These are phyloP conservation scores for Escovopsis sp. DNA, from an alignment of 2,329 filamentous ascomycete species.

Conservation along the genomic window DNA sequence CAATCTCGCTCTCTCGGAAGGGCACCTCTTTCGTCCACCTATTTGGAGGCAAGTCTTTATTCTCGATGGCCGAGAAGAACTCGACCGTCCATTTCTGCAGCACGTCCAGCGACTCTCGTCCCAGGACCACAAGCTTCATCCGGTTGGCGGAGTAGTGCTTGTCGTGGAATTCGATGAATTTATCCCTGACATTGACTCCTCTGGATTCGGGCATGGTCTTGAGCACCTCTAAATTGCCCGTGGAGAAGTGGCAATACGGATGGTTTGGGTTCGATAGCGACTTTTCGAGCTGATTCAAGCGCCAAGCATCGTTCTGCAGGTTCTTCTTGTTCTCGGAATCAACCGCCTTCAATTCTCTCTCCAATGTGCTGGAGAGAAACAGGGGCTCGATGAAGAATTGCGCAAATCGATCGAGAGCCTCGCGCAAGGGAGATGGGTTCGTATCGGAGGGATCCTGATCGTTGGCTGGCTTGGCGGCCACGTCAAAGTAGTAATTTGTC, in stretches of 20 bases:
- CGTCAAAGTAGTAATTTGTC: conserved; percentile 96
- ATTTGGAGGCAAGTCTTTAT: conserved; percentile 60
- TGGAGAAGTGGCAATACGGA: conserved; percentile 83
- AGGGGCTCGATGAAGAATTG: conserved; percentile 87
- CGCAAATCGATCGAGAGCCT: conserved; percentile 78
- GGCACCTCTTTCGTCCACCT: conserved; percentile 38
- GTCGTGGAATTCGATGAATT: conserved; percentile 85
- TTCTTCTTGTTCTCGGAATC: conserved; percentile 99
- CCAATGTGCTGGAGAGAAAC: conserved; percentile 71
- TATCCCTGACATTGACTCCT: conserved; percentile 73
- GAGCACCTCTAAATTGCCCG: conserved; percentile 73
- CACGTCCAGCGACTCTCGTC: conserved; percentile 66
- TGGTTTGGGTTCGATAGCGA: conserved; percentile 76
- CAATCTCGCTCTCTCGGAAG: conserved; percentile 33
- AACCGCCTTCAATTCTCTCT: conserved; percentile 75
- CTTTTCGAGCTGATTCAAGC: conserved; percentile 76
- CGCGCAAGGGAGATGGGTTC: conserved; percentile 51
- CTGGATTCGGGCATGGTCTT: conserved; percentile 67
- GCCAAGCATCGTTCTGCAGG: conserved; percentile 78
- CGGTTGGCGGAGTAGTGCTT: conserved; percentile 84
- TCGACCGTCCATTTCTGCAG: conserved; percentile 74
- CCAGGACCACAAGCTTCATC: conserved; percentile 84
- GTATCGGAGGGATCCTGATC: conserved; percentile 38
- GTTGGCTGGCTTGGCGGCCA: conserved; percentile 63
- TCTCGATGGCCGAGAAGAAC: conserved; percentile 65